phyloP scores from a whole-genome alignment of 345 rosid species.

The Eutrema heterophyllum region DNA sequence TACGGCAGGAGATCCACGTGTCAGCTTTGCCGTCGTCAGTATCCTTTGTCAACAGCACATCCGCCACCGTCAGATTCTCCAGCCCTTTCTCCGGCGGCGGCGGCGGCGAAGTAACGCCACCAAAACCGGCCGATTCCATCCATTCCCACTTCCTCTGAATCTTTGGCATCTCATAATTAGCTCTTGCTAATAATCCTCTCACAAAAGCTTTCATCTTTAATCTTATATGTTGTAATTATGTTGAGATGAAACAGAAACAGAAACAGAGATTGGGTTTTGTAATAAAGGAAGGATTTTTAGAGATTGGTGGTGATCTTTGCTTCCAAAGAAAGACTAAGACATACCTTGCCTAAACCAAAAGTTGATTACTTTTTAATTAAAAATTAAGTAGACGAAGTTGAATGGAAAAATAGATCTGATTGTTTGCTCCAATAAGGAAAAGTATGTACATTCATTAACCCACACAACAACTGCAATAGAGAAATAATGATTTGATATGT shows the following conservation, averaged over 20 bases:
- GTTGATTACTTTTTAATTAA: conserved; percentile 8
- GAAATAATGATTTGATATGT: neutral
- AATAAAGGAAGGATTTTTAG: neutral
- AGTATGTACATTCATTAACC: conserved; percentile 28
- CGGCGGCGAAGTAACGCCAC: conserved; percentile 21
- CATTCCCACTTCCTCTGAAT: conserved; percentile 21
- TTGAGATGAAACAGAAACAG: neutral
- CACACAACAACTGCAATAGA: neutral
- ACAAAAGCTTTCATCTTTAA: conserved; percentile 21
- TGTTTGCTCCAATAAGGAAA: conserved; percentile 8
- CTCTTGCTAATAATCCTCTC: conserved; percentile 28
- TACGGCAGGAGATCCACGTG: conserved; percentile 62
- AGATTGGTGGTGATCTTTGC: conserved; percentile 16
- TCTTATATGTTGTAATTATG: neutral
- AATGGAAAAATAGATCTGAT: neutral
- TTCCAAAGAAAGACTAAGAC: conserved; percentile 19
- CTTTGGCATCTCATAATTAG: conserved; percentile 17
- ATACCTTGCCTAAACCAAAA: conserved; percentile 27
- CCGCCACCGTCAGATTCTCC: conserved; percentile 74
- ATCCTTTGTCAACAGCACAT: conserved; percentile 59
- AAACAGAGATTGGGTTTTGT: conserved; percentile 3
- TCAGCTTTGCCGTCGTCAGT: conserved; percentile 30
- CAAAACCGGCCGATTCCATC: conserved; percentile 26
- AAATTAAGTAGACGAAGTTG: neutral
- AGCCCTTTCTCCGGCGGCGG: conserved; percentile 57